phyloP scores from a whole-genome alignment of 2,329 filamentous ascomycete species.

The Exophiala mesophila region DNA sequence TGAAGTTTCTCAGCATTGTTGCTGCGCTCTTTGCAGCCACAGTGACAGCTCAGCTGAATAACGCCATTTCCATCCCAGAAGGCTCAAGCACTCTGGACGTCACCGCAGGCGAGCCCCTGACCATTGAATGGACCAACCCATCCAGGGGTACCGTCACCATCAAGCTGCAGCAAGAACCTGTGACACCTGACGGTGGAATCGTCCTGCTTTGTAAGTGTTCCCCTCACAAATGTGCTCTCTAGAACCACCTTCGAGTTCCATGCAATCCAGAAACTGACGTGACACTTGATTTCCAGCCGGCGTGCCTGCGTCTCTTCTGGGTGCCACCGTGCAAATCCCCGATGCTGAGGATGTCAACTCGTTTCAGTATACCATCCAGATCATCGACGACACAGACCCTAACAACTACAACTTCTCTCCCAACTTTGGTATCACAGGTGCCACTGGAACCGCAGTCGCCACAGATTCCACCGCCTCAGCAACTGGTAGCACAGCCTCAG shows the following conservation, averaged over 20 bases:
- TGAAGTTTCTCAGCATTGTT: slow-evolving; percentile 43
- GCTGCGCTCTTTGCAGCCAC: slow-evolving; percentile 43
- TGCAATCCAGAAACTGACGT: no score
- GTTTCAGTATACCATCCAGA: slow-evolving; percentile 49
- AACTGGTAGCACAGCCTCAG: slow-evolving; percentile 23
- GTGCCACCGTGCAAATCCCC: slow-evolving; percentile 46
- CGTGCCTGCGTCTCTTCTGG: slow-evolving; percentile 45
- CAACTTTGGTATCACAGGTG: slow-evolving; percentile 46
- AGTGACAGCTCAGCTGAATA: slow-evolving; percentile 38
- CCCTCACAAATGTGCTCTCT: neutral
- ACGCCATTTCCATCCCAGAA: slow-evolving; percentile 46
- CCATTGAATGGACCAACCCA: slow-evolving; percentile 47
- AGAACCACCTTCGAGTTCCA: neutral
- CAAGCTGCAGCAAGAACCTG: slow-evolving; percentile 40
- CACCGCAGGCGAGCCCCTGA: slow-evolving; percentile 43
- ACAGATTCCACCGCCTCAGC: slow-evolving; percentile 32
- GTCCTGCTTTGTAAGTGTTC: slow-evolving; percentile 41
- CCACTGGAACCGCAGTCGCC: slow-evolving; percentile 35
- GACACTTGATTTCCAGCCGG: no score
- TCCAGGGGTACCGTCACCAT: slow-evolving; percentile 48
- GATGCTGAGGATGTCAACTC: slow-evolving; percentile 37
- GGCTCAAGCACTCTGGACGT: slow-evolving; percentile 37
- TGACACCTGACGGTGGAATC: slow-evolving; percentile 38
- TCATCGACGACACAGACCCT: slow-evolving; percentile 44
- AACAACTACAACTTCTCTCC: slow-evolving; percentile 48